phyloP scores from a whole-genome alignment of 1,139 yeast genomes.

The Arxiozyma bovina region DNA sequence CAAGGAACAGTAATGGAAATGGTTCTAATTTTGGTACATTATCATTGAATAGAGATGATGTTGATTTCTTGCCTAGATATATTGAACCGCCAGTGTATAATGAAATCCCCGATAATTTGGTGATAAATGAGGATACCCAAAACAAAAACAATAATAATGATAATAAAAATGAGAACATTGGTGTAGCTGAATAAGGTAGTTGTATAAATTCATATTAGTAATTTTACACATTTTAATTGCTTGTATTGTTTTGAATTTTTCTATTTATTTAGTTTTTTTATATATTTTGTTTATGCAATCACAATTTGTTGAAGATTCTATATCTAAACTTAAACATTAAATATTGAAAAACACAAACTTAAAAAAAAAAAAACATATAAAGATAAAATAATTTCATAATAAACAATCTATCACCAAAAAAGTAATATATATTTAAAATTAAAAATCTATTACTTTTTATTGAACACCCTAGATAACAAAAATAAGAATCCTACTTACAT shows the following conservation, averaged over 20 bases:
- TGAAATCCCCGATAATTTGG: constrained; percentile 1
- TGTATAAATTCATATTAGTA: too few relatives aligned
- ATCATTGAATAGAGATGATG: constrained; percentile 1
- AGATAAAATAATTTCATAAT: too few relatives aligned
- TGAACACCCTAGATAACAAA: not conserved
- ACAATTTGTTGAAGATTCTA: too few relatives aligned
- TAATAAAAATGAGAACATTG: not conserved
- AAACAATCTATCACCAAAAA: too few relatives aligned
- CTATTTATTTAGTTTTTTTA: too few relatives aligned
- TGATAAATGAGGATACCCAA: not conserved
- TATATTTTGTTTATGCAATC: too few relatives aligned
- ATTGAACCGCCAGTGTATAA: constrained; percentile 16
- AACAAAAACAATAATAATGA: not conserved
- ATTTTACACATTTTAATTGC: too few relatives aligned
- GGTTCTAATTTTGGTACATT: not conserved
- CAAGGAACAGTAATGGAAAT: constrained; percentile 5
- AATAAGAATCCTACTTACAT: not conserved
- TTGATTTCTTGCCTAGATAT: constrained; percentile 16
- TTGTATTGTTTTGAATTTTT: not conserved
- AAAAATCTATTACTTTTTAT: not conserved
- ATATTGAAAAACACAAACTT: too few relatives aligned
- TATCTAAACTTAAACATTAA: not conserved
- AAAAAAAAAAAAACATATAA: too few relatives aligned
- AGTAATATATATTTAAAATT: too few relatives aligned
- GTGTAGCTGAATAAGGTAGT: not conserved